Evolutionary conservation across 495 filamentous ascomycete species (phyloP), one percentile per base, ranked within the genome.

Genomic region (Xylaria grammica): DNA sequence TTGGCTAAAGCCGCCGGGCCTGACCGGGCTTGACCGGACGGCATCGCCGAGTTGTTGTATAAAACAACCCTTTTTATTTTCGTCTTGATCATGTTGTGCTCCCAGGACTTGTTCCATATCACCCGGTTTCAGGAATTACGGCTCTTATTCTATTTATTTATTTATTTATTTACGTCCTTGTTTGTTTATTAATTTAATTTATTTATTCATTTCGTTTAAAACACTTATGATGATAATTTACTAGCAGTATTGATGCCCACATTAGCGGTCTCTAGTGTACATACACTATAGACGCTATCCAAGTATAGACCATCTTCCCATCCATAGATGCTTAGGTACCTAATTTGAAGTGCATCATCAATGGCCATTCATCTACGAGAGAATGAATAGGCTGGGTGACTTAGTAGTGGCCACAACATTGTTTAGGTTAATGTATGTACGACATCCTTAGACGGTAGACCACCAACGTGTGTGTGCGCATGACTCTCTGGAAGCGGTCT

Each of bases 41-140:
- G 56, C 56, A 48, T 36, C 56, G 56, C 56, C 56, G 56, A 36
- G n/a, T 44, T 36, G 17, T 26, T 20, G n/a, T 59, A 36, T 59
- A 22, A 20, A 36, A 26, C 24, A 46, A 20, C 24, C 56, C 56
- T 59, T 19, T 24, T 48, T 48, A 57, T 59, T 59, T 59, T 59
- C 56, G 56, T 59, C 56, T 10, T 1, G n/a, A 34, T 59, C 42
- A 48, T 59, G 56, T 24, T 36, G 56, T 46, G 42, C 29, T 36
- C 42, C 26, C 5, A 11, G 19, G 26, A 6, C 40, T 32, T 17
- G 42, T 24, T 34, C 5, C 42, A 59, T 59, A 36, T 59, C 42
- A 48, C 10, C 40, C 17, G 40, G 8, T 42, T 42, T 15, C 7
- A 15, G 26, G 40, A 48, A 59, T 59, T 5, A 38, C 42, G 32